Evolutionary conservation across 257 asterid genomes (phyloP).

Genomic region (Jasminum sambac): DNA sequence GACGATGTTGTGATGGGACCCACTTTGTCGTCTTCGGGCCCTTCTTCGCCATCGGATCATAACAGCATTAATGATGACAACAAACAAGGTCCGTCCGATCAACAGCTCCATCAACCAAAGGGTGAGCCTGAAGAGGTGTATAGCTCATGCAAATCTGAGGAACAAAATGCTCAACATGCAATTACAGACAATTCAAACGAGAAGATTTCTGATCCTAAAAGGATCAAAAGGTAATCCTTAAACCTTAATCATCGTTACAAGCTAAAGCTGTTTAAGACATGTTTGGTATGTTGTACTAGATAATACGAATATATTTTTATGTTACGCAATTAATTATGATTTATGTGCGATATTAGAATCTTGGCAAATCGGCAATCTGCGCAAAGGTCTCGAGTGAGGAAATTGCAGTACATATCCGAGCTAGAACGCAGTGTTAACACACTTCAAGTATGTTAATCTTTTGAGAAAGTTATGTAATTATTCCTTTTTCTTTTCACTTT

Average conservation of each 20-base stretch:
- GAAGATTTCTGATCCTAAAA: constrained; percentile 72
- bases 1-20: constrained; percentile 47
- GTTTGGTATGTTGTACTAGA: background rate
- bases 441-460: constrained; percentile 55
- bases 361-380: constrained; percentile 97
- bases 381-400: constrained; percentile 91
- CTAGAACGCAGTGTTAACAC: constrained; percentile 84
- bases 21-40: constrained; percentile 54
- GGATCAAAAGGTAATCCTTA: constrained; percentile 73
- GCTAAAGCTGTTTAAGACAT: background rate
- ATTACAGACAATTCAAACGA: constrained; percentile 42
- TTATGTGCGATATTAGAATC: constrained; percentile 41
- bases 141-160: constrained; percentile 61
- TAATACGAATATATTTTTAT: too few relatives aligned
- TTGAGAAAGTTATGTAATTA: background rate
- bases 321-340: background rate
- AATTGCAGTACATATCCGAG: constrained; percentile 87
- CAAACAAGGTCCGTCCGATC: constrained; percentile 21
- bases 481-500: background rate
- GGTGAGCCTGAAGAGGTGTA: constrained; percentile 71
- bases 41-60: constrained; percentile 78
- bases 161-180: constrained; percentile 29
- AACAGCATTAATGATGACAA: constrained; percentile 66
- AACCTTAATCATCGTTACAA: background rate
- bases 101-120: constrained; percentile 47